phyloP scores from a whole-genome alignment of 129 eudicot species.

The Pittosporum tobira region DNA sequence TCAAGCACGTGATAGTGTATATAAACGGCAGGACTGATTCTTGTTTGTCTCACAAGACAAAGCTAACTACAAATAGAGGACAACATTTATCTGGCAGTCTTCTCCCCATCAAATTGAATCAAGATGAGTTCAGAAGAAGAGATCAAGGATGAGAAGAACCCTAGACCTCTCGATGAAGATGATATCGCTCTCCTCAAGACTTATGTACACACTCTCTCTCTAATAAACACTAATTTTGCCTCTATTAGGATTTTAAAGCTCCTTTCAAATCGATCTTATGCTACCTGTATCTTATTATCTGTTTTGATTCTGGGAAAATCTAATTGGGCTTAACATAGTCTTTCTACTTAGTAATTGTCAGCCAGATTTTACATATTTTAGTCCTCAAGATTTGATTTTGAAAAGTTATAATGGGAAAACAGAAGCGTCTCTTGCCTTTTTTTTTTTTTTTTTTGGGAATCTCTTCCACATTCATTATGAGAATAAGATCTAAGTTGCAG shows the following conservation, averaged over 20 bases:
- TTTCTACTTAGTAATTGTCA: too few species aligned
- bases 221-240: slow-evolving; percentile 12
- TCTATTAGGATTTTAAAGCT: not conserved
- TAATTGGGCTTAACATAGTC: too few species aligned
- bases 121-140: slow-evolving; percentile 76
- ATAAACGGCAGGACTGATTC: too few species aligned
- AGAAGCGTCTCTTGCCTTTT: not conserved
- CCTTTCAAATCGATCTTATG: not conserved
- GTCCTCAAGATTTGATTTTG: not conserved
- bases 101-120: too few species aligned
- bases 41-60: too few species aligned
- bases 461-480: not conserved
- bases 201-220: slow-evolving; percentile 32
- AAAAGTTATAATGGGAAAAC: not conserved
- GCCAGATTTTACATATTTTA: too few species aligned
- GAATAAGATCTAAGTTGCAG: too few species aligned
- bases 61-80: too few species aligned
- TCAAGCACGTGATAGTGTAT: too few species aligned
- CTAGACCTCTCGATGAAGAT: slow-evolving; percentile 83
- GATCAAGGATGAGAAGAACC: slow-evolving; percentile 94
- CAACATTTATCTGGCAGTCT: too few species aligned
- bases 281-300: not conserved
- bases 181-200: slow-evolving; percentile 95
- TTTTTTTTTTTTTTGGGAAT: not conserved
- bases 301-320: not conserved